These are phyloP conservation scores for Exophiala xenobiotica DNA, from an alignment of 2,329 filamentous ascomycete genomes.

Conservation along the genomic window DNA sequence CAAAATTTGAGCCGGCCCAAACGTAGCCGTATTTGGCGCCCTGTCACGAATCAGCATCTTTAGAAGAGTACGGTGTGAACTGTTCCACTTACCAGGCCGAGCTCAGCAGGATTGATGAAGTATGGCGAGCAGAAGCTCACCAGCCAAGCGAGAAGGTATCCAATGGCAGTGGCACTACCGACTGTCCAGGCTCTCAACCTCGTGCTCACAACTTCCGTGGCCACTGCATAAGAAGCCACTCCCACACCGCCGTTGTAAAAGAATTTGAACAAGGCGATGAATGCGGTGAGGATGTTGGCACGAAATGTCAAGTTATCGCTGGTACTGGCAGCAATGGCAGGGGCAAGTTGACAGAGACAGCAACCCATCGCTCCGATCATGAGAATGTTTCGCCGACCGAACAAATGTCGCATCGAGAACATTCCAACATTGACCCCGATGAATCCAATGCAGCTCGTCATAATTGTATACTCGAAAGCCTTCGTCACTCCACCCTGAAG, in stretches of 20 bases:
- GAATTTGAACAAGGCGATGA: slow-evolving; percentile 39
- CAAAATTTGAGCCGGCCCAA: slow-evolving; percentile 27
- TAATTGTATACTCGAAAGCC: slow-evolving; percentile 51
- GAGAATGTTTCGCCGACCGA: slow-evolving; percentile 49
- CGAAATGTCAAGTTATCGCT: slow-evolving; percentile 21
- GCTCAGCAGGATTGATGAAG: slow-evolving; percentile 40
- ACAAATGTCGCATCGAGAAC: slow-evolving; percentile 48
- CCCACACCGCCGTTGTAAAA: slow-evolving; percentile 39
- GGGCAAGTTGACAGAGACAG: slow-evolving; percentile 47
- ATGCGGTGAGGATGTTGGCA: slow-evolving; percentile 35
- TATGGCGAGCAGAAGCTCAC: slow-evolving; percentile 40
- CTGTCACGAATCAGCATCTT: neutral
- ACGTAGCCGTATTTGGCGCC: slow-evolving; percentile 34
- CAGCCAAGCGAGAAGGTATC: slow-evolving; percentile 39
- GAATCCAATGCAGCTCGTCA: slow-evolving; percentile 52
- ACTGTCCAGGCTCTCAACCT: slow-evolving; percentile 39
- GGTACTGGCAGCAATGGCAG: slow-evolving; percentile 41
- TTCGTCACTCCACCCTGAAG: slow-evolving; percentile 41
- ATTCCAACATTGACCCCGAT: slow-evolving; percentile 52
- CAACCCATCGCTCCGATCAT: slow-evolving; percentile 49
- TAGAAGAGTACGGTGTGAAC: too few relatives aligned
- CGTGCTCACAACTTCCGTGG: slow-evolving; percentile 32
- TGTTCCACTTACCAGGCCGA: slow-evolving; percentile 39
- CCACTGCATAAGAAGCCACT: slow-evolving; percentile 36
- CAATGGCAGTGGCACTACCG: slow-evolving; percentile 36